These are phyloP conservation scores for Lepidium didymum DNA, from an alignment of 345 rosid species.

Conservation along the genomic window DNA sequence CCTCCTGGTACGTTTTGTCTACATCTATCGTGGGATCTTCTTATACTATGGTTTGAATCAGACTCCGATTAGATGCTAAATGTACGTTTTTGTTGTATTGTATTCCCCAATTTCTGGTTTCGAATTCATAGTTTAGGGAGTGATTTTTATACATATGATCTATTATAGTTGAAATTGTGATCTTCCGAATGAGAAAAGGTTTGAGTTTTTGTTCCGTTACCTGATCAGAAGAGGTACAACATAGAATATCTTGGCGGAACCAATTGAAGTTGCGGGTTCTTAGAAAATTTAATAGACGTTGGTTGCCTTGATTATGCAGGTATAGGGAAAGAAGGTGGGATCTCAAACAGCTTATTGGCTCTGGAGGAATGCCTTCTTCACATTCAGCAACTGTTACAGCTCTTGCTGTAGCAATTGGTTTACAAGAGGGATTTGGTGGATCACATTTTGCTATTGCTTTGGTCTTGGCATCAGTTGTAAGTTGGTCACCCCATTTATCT, in stretches of 20 bases:
- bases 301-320: conserved; percentile 32
- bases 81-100: neutral
- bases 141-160: neutral
- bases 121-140: neutral
- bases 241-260: neutral
- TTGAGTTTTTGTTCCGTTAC: neutral
- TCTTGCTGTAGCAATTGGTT: conserved; percentile 61
- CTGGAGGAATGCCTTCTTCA: conserved; percentile 98
- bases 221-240: neutral
- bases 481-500: neutral
- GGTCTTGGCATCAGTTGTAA: conserved; percentile 32
- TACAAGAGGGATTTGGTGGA: conserved; percentile 71
- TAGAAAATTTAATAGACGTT: neutral
- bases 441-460: conserved; percentile 55
- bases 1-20: conserved; percentile 50
- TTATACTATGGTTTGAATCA: neutral
- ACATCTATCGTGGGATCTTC: neutral
- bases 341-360: conserved; percentile 66
- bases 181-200: neutral
- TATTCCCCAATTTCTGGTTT: neutral
- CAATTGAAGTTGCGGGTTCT: neutral
- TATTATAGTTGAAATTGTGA: neutral
- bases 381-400: conserved; percentile 83
- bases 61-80: neutral
- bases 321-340: conserved; percentile 69